These are phyloP conservation scores for Peniophora sp. DNA, from an alignment of 1,284 basidiomycete genomes.

Conservation along the genomic window DNA sequence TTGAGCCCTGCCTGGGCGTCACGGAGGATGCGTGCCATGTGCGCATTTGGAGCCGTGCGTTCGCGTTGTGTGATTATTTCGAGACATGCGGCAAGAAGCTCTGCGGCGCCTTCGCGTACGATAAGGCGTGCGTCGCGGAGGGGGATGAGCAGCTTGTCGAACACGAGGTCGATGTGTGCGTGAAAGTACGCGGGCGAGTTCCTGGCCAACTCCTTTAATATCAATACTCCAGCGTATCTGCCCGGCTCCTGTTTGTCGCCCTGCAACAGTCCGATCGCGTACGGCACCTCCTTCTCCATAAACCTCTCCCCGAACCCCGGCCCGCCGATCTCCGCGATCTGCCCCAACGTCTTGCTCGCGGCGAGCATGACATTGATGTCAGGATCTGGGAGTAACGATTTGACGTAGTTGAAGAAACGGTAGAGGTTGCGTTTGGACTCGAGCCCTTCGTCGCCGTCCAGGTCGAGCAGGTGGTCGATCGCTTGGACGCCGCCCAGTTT, in stretches of 20 bases:
- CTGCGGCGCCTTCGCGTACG: slow-evolving; percentile 86
- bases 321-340: slow-evolving; percentile 77
- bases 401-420: slow-evolving; percentile 89
- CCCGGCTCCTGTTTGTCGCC: slow-evolving; percentile 69
- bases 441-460: slow-evolving; percentile 67
- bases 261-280: slow-evolving; percentile 73
- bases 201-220: slow-evolving; percentile 85
- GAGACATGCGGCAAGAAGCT: slow-evolving; percentile 83
- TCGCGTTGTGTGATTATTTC: slow-evolving; percentile 77
- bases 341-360: slow-evolving; percentile 79
- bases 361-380: slow-evolving; percentile 86
- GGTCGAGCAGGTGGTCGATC: slow-evolving; percentile 69
- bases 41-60: slow-evolving; percentile 56
- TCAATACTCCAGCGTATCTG: slow-evolving; percentile 80
- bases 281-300: slow-evolving; percentile 80
- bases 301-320: slow-evolving; percentile 80
- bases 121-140: slow-evolving; percentile 79
- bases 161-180: slow-evolving; percentile 77
- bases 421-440: slow-evolving; percentile 74
- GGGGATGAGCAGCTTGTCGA: slow-evolving; percentile 88
- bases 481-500: slow-evolving; percentile 79
- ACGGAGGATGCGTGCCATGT: slow-evolving; percentile 74
- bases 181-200: slow-evolving; percentile 85
- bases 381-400: slow-evolving; percentile 74
- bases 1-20: slow-evolving; percentile 87